Evolutionary conservation across 176 grass and related monocot species (phyloP).

Genomic region (Olyra latifolia): DNA sequence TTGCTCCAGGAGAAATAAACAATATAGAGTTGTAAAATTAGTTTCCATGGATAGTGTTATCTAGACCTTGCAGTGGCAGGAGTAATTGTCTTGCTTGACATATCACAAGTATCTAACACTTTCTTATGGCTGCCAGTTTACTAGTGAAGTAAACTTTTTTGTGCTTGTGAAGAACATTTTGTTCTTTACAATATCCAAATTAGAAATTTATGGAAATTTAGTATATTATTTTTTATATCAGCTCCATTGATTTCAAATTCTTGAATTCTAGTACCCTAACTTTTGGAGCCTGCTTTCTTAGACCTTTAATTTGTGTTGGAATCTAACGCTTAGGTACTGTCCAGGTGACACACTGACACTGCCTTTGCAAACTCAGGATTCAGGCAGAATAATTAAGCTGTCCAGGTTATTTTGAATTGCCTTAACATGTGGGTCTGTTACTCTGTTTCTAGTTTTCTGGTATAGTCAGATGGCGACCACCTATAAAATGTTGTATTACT

Average conservation of each 20-base stretch:
- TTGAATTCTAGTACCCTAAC: constrained; percentile 11
- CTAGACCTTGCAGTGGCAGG: constrained; percentile 22
- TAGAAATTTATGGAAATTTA: background rate
- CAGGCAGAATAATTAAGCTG: constrained; percentile 23
- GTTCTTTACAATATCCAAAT: background rate
- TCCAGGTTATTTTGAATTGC: constrained; percentile 36
- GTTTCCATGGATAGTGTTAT: constrained; percentile 34
- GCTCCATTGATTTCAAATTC: background rate
- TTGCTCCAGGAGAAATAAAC: constrained; percentile 16
- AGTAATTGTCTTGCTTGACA: background rate
- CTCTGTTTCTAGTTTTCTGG: constrained; percentile 22
- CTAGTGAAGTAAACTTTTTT: background rate
- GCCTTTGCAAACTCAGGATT: constrained; percentile 50
- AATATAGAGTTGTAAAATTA: background rate
- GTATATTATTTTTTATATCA: background rate
- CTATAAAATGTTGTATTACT: constrained; percentile 12
- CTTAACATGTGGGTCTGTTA: background rate
- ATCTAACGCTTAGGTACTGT: constrained; percentile 26
- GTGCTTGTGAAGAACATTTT: background rate
- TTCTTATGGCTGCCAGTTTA: background rate
- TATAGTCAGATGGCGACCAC: background rate
- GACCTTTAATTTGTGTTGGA: background rate
- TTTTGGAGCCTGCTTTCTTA: background rate
- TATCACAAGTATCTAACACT: background rate
- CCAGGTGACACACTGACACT: constrained; percentile 47